These are phyloP conservation scores for Lanmaoa pseudosensibilis DNA, from an alignment of 768 basidiomycete species.

Conservation along the genomic window DNA sequence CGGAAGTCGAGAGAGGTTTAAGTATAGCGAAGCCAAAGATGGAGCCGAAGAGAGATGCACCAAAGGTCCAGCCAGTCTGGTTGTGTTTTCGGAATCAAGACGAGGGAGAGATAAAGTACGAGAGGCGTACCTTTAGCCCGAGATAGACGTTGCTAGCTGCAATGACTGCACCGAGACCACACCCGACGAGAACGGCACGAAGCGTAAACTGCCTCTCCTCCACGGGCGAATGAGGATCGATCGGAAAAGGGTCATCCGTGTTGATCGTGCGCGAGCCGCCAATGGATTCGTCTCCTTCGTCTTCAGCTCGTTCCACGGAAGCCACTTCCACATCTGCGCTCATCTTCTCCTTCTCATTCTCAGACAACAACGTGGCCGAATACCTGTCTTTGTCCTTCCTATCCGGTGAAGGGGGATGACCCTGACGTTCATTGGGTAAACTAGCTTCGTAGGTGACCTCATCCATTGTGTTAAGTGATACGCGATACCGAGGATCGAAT, in stretches of 20 bases:
- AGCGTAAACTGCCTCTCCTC: constrained; percentile 51
- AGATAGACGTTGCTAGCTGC: constrained; percentile 67
- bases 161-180: constrained; percentile 52
- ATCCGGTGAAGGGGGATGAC: not conserved
- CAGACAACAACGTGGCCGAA: not conserved
- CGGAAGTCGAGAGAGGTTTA: constrained; percentile 50
- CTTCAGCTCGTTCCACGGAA: not conserved
- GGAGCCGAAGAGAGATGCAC: constrained; percentile 56
- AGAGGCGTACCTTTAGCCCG: constrained; percentile 47
- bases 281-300: not conserved
- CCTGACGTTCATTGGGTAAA: not conserved
- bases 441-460: not conserved
- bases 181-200: constrained; percentile 52
- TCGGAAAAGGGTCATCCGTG: constrained; percentile 48
- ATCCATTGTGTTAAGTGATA: not conserved
- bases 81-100: not conserved
- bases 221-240: constrained; percentile 44
- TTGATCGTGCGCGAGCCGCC: constrained; percentile 13
- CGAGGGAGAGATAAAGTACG: not conserved
- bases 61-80: constrained; percentile 65
- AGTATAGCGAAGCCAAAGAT: constrained; percentile 49
- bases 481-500: not conserved
- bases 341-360: not conserved
- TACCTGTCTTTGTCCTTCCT: not conserved
- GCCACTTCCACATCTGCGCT: constrained; percentile 1